Evolutionary conservation across 2,329 filamentous ascomycete species (phyloP).

Genomic region (Aspergillus luchuensis): DNA sequence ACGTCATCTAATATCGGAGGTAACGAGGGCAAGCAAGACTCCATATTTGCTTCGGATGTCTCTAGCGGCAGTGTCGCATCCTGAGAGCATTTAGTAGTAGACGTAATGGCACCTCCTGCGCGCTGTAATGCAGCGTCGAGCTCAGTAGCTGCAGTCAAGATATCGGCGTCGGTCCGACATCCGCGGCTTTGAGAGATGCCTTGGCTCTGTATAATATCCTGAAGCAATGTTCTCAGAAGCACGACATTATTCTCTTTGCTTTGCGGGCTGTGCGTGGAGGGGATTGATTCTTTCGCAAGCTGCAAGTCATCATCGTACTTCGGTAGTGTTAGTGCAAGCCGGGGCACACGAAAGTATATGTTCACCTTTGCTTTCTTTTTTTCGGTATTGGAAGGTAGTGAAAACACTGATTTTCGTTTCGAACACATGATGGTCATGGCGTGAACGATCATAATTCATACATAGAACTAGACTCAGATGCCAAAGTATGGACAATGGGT

Average conservation of each 20-base stretch:
- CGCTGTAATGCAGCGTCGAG: background rate
- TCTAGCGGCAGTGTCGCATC: background rate
- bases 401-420: conserved; percentile 28
- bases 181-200: background rate
- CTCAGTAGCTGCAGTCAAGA: background rate
- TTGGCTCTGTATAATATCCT: conserved; percentile 9
- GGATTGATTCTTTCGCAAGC: background rate
- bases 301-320: background rate
- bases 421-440: conserved; percentile 26
- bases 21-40: conserved; percentile 39
- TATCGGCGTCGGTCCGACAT: background rate
- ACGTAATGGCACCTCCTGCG: conserved; percentile 3
- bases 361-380: conserved; percentile 26
- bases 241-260: background rate
- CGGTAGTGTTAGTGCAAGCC: background rate
- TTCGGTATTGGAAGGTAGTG: background rate
- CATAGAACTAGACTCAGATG: background rate
- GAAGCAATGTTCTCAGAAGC: background rate
- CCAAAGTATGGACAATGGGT: background rate
- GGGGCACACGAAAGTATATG: background rate
- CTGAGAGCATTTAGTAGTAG: background rate
- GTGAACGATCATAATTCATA: background rate
- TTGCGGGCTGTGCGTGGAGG: background rate
- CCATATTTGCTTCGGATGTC: background rate
- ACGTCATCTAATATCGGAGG: conserved; percentile 62